Percentiles rank a stretch among this genome's conserved stretches.
Conservation (phyloP, 2,329 filamentous ascomycete genomes). For the Neocucurbitaria cava region DNA sequence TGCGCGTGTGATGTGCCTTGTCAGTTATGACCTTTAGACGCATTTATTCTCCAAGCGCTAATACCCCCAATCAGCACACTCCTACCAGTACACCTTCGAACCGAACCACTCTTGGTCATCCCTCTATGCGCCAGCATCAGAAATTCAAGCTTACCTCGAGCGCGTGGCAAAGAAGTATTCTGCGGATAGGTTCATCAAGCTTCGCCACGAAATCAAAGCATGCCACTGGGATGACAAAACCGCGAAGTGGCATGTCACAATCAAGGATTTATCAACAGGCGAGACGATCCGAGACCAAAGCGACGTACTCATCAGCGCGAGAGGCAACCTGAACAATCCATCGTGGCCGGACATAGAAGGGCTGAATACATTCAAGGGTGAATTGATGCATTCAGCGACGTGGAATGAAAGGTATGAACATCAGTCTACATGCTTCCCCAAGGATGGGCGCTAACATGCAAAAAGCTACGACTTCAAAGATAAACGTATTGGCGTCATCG, state of each 20-base stretch:
- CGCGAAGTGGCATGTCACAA: constrained; percentile 47
- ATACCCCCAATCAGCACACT: constrained; percentile 39
- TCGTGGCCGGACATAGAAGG: constrained; percentile 46
- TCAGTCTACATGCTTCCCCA: neutral
- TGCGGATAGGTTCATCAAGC: constrained; percentile 47
- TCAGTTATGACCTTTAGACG: constrained; percentile 4
- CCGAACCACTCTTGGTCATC: constrained; percentile 52
- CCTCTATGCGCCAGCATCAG: constrained; percentile 48
- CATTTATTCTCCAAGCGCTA: neutral
- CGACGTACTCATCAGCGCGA: constrained; percentile 42
- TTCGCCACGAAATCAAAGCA: constrained; percentile 43
- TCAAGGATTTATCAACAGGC: constrained; percentile 42
- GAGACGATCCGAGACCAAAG: constrained; percentile 32
- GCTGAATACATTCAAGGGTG: constrained; percentile 39
- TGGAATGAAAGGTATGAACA: constrained; percentile 42
- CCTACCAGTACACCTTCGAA: constrained; percentile 54
- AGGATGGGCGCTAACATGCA: constrained; percentile 1
- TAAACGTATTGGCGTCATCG: constrained; percentile 47
- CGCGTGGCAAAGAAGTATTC: constrained; percentile 44
- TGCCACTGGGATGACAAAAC: constrained; percentile 44
- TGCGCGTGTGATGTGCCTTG: constrained; percentile 53
- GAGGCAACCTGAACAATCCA: constrained; percentile 41
- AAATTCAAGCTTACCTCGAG: constrained; percentile 50
- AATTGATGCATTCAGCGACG: constrained; percentile 45
- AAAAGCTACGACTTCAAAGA: constrained; percentile 39